Base-by-base conservation (phyloP, 2,329 filamentous ascomycete genomes). In the Chaetomium olivaceum region DNA sequence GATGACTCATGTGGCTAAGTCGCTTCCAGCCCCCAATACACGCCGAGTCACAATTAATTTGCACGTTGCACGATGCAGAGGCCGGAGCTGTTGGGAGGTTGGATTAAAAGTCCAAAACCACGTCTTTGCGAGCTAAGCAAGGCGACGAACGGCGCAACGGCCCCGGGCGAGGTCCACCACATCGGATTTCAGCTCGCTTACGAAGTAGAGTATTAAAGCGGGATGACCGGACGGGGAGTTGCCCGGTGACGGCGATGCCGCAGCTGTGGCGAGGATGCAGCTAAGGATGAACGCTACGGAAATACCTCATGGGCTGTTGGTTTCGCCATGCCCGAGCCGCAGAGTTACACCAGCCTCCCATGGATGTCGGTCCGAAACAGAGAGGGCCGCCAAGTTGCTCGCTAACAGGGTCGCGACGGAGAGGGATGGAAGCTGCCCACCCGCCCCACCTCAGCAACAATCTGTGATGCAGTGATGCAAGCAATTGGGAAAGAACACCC, bases 381-480 rank as follows among this genome's bases (percentile, higher is more conserved):
- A 31, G 50, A 43, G 39, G 8, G 50, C 29, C 16, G 29, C 33
- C 12, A 72, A 69, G 69, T 70, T 66, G 52, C 69, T 46, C 69
- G 68, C 67, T 71, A 72, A 39, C 68, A 63, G n/a, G 36, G 9
- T 8, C n/a, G 59, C 58, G 55, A 54, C 59, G 39, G 21, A 48
- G n/a, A 29, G 33, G 33, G 33, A 36, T 36, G 33, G 33, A 36
- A 48, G 23, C 48, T 46, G 62, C 69, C 69, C 69, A 63, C 66
- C 69, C 48, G 61, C 67, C 69, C 69, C 65, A 67, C 69, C 57
- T 59, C 33, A 54, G 3, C 50, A 58, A 58, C 57, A 65, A 64
- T 71, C 63, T 51, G 65, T 71, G 70, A 70, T 71, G 70, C 70
- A 71, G 65, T 71, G 70, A 70, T 71, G 70, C 70, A 71, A 71